Evolutionary conservation across 75 land plant genomes (phyloP).

Genomic region (Cunninghamia lanceolata): DNA sequence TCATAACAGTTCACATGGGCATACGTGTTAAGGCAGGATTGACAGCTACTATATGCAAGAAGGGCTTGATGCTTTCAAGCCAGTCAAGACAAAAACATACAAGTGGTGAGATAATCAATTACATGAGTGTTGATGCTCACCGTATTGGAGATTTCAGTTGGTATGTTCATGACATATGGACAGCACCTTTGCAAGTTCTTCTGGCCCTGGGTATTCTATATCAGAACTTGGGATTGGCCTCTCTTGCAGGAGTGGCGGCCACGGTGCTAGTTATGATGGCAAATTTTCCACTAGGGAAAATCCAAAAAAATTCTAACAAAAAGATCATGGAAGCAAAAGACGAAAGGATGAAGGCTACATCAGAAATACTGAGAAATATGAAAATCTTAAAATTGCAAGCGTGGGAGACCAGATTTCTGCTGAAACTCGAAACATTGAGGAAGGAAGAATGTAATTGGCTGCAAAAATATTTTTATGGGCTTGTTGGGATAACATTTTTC

Average conservation of each 20-base stretch:
- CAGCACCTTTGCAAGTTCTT: slow-evolving; percentile 50
- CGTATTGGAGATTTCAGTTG: slow-evolving; percentile 54
- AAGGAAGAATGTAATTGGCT: slow-evolving; percentile 51
- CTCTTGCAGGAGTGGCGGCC: slow-evolving; percentile 43
- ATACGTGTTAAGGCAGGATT: slow-evolving; percentile 18
- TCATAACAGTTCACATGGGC: slow-evolving; percentile 20
- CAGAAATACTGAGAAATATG: slow-evolving; percentile 61
- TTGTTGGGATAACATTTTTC: slow-evolving; percentile 49
- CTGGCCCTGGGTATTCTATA: slow-evolving; percentile 62
- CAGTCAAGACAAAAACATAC: slow-evolving; percentile 21
- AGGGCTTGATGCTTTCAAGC: slow-evolving; percentile 33
- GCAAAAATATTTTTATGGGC: slow-evolving; percentile 41
- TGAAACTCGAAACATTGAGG: slow-evolving; percentile 45
- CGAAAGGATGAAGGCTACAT: slow-evolving; percentile 58
- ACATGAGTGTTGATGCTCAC: slow-evolving; percentile 62
- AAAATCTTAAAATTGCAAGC: slow-evolving; percentile 68
- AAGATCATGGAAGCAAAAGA: slow-evolving; percentile 77
- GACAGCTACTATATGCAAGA: slow-evolving; percentile 21
- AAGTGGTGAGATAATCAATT: slow-evolving; percentile 57
- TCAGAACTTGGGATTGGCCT: slow-evolving; percentile 52
- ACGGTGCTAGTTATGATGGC: slow-evolving; percentile 51
- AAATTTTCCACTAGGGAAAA: slow-evolving; percentile 55
- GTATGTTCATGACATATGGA: slow-evolving; percentile 63
- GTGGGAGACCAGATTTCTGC: slow-evolving; percentile 56
- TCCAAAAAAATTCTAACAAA: slow-evolving; percentile 48